A percentile compares a stretch with the other conserved stretches of the same genome.
phyloP scores from a whole-genome alignment of 371 early-diverging fungal genomes.

The Globomyces sp. region DNA sequence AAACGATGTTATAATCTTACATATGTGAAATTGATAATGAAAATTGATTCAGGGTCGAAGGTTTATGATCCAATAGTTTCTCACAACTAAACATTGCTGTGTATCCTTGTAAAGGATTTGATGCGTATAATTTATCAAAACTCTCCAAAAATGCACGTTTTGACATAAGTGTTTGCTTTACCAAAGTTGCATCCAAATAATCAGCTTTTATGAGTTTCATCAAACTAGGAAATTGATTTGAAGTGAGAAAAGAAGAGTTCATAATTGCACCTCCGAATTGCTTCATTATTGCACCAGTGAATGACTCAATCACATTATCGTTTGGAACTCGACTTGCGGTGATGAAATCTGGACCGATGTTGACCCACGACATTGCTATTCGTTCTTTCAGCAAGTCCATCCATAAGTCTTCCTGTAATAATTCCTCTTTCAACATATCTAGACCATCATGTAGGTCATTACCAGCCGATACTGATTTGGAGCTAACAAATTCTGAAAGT shows the following conservation, averaged over 20 bases:
- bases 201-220: not conserved
- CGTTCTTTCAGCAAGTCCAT: not conserved
- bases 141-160: not conserved
- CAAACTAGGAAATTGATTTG: not conserved
- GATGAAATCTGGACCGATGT: not conserved
- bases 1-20: not conserved
- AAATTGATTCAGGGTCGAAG: not conserved
- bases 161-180: not conserved
- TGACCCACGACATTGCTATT: conserved; percentile 3
- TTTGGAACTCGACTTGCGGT: not conserved
- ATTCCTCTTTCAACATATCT: not conserved
- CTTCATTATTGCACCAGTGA: conserved; percentile 1
- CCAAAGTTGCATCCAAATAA: not conserved
- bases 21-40: not conserved
- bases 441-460: not conserved
- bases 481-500: not conserved
- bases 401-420: conserved; percentile 3
- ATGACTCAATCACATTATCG: not conserved
- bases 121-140: conserved; percentile 3
- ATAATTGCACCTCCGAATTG: conserved; percentile 2
- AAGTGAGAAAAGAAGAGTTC: not conserved
- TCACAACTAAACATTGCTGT: not conserved
- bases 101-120: no score
- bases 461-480: not conserved
- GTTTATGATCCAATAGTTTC: not conserved